Evolutionary conservation across 2,329 filamentous ascomycete genomes (phyloP).

Genomic region (Neopestalotiopsis sp.): DNA sequence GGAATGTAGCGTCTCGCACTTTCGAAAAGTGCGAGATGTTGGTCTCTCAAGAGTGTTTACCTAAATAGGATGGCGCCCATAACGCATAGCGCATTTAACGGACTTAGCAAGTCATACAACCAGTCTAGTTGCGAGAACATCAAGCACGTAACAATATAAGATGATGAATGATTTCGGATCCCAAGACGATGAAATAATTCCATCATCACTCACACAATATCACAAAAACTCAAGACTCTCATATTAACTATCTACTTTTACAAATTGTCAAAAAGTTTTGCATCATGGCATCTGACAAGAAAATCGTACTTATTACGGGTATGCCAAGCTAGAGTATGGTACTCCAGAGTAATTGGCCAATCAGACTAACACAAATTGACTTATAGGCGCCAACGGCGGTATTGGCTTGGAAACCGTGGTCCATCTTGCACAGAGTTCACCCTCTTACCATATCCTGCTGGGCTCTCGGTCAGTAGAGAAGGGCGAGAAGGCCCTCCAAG

Average conservation of each 20-base stretch:
- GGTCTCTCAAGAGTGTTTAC: not conserved
- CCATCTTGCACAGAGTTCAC: constrained; percentile 39
- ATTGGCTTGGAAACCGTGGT: constrained; percentile 49
- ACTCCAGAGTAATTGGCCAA: not conserved
- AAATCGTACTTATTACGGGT: constrained; percentile 38
- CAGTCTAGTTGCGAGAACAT: too few species aligned
- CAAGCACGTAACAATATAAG: not conserved
- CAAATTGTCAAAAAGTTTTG: not conserved
- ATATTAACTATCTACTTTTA: not conserved
- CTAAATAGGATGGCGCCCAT: not conserved
- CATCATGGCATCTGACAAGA: constrained; percentile 31
- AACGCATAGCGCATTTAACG: constrained; percentile 17
- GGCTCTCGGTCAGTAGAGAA: constrained; percentile 41
- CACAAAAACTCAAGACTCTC: not conserved
- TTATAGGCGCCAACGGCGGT: constrained; percentile 47
- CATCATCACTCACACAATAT: not conserved
- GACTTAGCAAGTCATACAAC: constrained; percentile 10
- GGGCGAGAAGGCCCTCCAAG: constrained; percentile 37
- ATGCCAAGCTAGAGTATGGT: constrained; percentile 12
- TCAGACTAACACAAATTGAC: not conserved
- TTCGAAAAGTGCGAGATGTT: not conserved
- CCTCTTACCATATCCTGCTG: constrained; percentile 44
- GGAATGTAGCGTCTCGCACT: not conserved
- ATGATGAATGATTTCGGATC: not conserved
- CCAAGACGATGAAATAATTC: too few species aligned